phyloP scores from a whole-genome alignment of 177 flowering plant genomes.

The Vitis hybrid region DNA sequence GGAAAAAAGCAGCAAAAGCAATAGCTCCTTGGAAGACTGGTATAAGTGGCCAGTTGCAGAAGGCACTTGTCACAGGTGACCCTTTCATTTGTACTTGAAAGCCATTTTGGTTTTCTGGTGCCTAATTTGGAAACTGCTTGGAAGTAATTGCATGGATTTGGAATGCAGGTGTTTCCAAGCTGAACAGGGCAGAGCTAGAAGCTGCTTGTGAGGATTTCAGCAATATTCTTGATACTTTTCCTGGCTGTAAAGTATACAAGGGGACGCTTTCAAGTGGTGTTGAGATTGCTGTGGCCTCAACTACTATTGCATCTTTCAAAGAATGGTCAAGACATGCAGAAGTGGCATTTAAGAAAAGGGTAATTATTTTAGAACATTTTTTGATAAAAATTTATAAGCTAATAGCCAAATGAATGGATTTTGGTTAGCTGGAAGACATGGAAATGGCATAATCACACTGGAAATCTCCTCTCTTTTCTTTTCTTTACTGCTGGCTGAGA shows the following conservation, averaged over 20 bases:
- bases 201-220: conserved; percentile 98
- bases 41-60: conserved; percentile 94
- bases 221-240: conserved; percentile 58
- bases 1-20: conserved; percentile 40
- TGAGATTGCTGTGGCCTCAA: conserved; percentile 82
- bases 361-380: conserved; percentile 11
- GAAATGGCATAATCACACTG: no score
- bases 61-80: conserved; percentile 88
- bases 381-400: no score
- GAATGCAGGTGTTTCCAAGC: conserved; percentile 77
- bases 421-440: no score
- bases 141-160: background rate
- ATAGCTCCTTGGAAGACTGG: conserved; percentile 95
- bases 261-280: conserved; percentile 97
- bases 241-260: conserved; percentile 59
- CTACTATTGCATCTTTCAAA: conserved; percentile 41
- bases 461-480: no score
- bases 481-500: no score
- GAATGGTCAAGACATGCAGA: conserved; percentile 73
- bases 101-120: no score
- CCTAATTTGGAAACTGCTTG: no score
- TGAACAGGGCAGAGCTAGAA: conserved; percentile 80
- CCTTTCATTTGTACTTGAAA: no score
- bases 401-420: no score
- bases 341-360: conserved; percentile 63